Conservation (phyloP, 2,329 filamentous ascomycete species). For the Daldinia sp. region DNA sequence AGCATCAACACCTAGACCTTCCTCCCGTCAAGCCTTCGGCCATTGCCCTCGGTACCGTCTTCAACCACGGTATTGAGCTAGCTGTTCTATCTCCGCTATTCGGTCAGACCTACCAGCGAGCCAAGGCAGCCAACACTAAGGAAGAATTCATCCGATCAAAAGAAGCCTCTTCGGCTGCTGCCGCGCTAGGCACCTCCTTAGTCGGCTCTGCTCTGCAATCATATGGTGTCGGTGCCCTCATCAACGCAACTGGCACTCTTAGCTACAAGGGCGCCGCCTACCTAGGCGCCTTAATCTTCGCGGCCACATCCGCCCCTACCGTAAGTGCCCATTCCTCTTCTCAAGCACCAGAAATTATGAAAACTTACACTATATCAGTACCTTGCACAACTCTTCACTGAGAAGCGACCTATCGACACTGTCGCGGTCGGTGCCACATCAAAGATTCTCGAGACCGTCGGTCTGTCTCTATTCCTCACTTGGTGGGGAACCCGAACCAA, state of each 20-base stretch:
- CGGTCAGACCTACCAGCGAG: slow-evolving; percentile 92
- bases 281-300: slow-evolving; percentile 89
- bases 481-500: slow-evolving; percentile 98
- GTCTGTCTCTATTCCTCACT: slow-evolving; percentile 89
- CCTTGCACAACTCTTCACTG: slow-evolving; percentile 83
- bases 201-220: slow-evolving; percentile 88
- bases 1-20: slow-evolving; percentile 54
- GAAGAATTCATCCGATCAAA: slow-evolving; percentile 96
- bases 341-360: not conserved
- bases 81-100: slow-evolving; percentile 90
- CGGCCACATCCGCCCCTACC: slow-evolving; percentile 85
- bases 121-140: slow-evolving; percentile 90
- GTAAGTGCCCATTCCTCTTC: slow-evolving; percentile 62
- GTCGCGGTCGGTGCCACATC: slow-evolving; percentile 85
- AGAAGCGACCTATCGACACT: slow-evolving; percentile 92
- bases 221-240: slow-evolving; percentile 87
- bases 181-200: slow-evolving; percentile 90
- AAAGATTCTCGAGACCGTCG: slow-evolving; percentile 91
- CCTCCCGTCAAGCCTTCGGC: slow-evolving; percentile 94
- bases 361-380: slow-evolving; percentile 62
- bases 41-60: slow-evolving; percentile 93
- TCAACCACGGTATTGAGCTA: slow-evolving; percentile 92
- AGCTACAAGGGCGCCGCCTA: slow-evolving; percentile 98
- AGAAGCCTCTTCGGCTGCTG: slow-evolving; percentile 86
- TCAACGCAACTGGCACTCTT: slow-evolving; percentile 94